These are phyloP conservation scores for Pseudoperonospora humuli DNA, from an alignment of 352 stramenopile species.

Conservation along the genomic window DNA sequence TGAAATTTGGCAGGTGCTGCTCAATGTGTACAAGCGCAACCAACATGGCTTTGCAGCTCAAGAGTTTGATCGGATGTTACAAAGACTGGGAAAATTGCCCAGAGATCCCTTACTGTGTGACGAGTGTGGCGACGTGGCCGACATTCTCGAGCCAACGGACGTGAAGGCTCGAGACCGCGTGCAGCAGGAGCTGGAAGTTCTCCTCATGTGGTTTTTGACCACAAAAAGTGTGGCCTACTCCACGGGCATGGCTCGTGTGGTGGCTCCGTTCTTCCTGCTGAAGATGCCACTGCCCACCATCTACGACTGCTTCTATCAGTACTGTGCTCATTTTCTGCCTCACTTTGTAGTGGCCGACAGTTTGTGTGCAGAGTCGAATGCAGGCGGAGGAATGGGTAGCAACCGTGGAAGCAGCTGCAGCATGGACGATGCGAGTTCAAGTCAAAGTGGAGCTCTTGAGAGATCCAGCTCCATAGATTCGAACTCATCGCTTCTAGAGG, in stretches of 20 bases:
- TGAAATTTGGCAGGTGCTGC: slow-evolving; percentile 76
- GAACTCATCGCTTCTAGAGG: slow-evolving; percentile 26
- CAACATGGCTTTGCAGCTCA: slow-evolving; percentile 58
- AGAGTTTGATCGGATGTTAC: slow-evolving; percentile 69
- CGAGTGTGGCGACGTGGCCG: slow-evolving; percentile 44
- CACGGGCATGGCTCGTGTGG: slow-evolving; percentile 64
- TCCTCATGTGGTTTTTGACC: slow-evolving; percentile 76
- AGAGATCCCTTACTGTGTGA: slow-evolving; percentile 50
- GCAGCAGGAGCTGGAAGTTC: slow-evolving; percentile 60
- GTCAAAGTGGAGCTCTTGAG: slow-evolving; percentile 6
- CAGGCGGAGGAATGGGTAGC: slow-evolving; percentile 1
- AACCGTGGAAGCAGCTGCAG: slow-evolving; percentile 26
- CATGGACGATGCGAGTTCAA: slow-evolving; percentile 18
- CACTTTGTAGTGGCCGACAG: slow-evolving; percentile 55
- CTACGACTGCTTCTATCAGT: slow-evolving; percentile 85
- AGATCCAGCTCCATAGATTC: slow-evolving; percentile 32
- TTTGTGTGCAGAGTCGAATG: slow-evolving; percentile 11
- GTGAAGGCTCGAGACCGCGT: slow-evolving; percentile 22
- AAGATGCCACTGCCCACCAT: slow-evolving; percentile 65
- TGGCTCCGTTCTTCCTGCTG: slow-evolving; percentile 66
- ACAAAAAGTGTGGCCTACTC: slow-evolving; percentile 73
- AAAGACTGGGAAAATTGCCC: slow-evolving; percentile 52
- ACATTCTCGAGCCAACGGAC: slow-evolving; percentile 23
- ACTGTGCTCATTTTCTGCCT: slow-evolving; percentile 61
- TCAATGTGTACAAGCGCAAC: slow-evolving; percentile 76